Evolutionary conservation across 73 alveolate species (phyloP).

Genomic region (Durusdinium trenchii): DNA sequence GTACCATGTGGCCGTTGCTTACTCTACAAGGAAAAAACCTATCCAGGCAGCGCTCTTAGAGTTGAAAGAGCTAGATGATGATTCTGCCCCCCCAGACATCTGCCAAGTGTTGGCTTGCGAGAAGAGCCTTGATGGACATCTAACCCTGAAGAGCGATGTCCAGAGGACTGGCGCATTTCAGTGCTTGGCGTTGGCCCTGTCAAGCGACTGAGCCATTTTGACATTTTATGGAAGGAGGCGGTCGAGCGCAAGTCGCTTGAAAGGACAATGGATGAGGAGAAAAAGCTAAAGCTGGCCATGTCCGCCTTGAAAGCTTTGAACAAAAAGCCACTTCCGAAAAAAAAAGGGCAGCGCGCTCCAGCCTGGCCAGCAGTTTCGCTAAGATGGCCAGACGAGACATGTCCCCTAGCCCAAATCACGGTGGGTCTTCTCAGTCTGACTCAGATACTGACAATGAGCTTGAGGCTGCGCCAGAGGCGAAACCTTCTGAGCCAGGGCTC

Average conservation of each 20-base stretch:
- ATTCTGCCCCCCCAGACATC: neutral
- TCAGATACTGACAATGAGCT: neutral
- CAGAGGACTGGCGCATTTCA: neutral
- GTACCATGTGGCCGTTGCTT: slow-evolving; percentile 12
- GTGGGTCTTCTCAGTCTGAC: slow-evolving; percentile 15
- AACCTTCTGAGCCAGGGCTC: neutral
- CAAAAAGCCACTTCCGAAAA: neutral
- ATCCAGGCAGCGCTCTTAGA: neutral
- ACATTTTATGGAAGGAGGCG: neutral
- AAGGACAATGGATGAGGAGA: neutral
- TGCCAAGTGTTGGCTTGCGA: neutral
- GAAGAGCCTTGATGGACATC: neutral
- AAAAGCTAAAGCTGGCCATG: neutral
- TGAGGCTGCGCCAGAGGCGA: neutral
- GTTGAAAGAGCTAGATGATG: too few relatives aligned
- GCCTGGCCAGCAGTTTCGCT: neutral
- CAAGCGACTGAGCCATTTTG: neutral
- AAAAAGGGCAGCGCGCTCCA: neutral
- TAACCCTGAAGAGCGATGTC: neutral
- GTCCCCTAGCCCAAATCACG: neutral
- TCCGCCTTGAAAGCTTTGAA: neutral
- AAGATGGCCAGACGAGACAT: neutral
- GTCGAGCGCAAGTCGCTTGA: neutral
- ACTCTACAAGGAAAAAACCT: slow-evolving; percentile 18
- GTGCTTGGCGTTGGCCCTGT: neutral